phyloP scores from a whole-genome alignment of 495 filamentous ascomycete species.

The Penicillium pulvis region DNA sequence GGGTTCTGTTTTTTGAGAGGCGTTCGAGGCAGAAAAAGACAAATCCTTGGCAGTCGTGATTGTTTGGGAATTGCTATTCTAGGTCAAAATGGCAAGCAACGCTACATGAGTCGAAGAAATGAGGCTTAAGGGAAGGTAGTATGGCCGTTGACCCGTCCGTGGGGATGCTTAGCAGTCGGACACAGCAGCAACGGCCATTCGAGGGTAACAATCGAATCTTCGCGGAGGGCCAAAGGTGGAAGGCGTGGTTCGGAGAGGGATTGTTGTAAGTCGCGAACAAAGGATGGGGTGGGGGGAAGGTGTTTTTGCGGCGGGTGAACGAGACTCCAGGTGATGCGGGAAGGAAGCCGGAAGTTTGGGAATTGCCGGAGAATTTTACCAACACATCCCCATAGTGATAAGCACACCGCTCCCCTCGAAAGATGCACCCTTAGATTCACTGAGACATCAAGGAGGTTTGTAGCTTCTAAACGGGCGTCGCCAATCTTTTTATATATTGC shows the following conservation, averaged over 20 bases:
- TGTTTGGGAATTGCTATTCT: neutral
- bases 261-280: slow-evolving; percentile 3
- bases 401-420: slow-evolving; percentile 18
- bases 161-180: slow-evolving; percentile 25
- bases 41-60: neutral
- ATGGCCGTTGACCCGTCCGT: slow-evolving; percentile 32
- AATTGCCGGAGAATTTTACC: slow-evolving; percentile 30
- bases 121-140: slow-evolving; percentile 7
- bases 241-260: neutral
- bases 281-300: neutral
- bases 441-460: neutral
- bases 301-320: slow-evolving; percentile 4
- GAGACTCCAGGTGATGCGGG: slow-evolving; percentile 13
- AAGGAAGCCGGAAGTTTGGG: slow-evolving; percentile 20
- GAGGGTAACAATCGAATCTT: slow-evolving; percentile 8
- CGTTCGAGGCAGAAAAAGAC: neutral
- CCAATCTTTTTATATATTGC: slow-evolving; percentile 2
- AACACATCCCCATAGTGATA: slow-evolving; percentile 5
- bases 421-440: neutral
- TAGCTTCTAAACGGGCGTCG: neutral
- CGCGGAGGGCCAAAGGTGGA: neutral
- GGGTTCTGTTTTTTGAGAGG: neutral
- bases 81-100: neutral
- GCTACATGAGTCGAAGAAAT: neutral
- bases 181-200: slow-evolving; percentile 34